Percentiles rank a stretch among this genome's conserved stretches.
Conservation (phyloP, 768 basidiomycete genomes). For the Lactarius hengduanensis region DNA sequence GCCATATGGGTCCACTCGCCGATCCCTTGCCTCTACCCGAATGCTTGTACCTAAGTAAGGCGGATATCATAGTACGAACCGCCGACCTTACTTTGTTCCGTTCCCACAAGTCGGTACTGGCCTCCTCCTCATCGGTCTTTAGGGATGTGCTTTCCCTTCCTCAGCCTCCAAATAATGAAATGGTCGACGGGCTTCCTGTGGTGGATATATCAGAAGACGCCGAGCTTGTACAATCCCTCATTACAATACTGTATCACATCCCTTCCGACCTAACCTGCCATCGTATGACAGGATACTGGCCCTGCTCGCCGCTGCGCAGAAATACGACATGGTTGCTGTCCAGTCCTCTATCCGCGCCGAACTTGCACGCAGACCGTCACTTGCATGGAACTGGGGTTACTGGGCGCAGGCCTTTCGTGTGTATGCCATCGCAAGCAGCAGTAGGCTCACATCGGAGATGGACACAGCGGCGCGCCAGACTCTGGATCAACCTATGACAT, state of each 20-base stretch:
- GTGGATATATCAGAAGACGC: conserved; percentile 22
- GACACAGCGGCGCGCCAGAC: background rate
- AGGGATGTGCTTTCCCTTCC: conserved; percentile 35
- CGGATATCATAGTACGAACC: conserved; percentile 16
- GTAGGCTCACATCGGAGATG: conserved; percentile 2
- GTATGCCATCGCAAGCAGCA: conserved; percentile 25
- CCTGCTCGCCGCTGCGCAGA: conserved; percentile 26
- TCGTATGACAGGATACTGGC: background rate
- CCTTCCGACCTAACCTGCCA: background rate
- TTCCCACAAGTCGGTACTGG: conserved; percentile 36
- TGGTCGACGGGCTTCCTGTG: conserved; percentile 20
- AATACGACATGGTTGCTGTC: conserved; percentile 31
- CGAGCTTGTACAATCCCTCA: background rate
- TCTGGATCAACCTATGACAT: conserved; percentile 6
- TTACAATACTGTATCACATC: background rate
- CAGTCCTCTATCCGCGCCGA: background rate
- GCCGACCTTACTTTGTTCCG: conserved; percentile 27
- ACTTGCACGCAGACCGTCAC: background rate
- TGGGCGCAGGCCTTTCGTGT: conserved; percentile 13
- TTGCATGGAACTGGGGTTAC: background rate
- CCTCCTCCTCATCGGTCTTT: conserved; percentile 35
- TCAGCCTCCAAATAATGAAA: conserved; percentile 10
- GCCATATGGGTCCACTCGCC: too few relatives aligned
- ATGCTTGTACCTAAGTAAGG: background rate
- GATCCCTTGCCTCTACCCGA: background rate